phyloP scores from a whole-genome alignment of 208 protist species.

The Leishmania gerbilli region DNA sequence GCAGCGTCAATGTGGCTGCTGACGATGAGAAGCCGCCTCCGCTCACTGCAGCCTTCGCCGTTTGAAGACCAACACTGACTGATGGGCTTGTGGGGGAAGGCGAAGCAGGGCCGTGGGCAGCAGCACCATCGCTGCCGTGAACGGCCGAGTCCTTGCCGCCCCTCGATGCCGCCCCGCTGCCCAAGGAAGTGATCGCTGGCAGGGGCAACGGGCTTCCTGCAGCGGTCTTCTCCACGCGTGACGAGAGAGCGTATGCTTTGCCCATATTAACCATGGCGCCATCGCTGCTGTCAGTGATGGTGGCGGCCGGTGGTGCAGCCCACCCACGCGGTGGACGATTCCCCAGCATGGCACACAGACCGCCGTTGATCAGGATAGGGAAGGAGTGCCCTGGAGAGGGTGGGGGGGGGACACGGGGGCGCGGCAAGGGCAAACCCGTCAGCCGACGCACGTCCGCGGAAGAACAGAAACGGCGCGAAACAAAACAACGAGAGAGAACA shows the following conservation, averaged over 20 bases:
- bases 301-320: not conserved
- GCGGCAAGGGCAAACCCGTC: not conserved
- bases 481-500: not conserved
- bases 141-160: not conserved
- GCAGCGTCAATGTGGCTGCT: not conserved
- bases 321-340: not conserved
- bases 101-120: not conserved
- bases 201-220: not conserved
- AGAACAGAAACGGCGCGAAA: too few relatives aligned
- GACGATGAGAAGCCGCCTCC: not conserved
- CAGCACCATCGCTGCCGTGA: not conserved
- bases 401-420: not conserved
- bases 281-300: not conserved
- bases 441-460: not conserved
- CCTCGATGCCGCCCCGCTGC: not conserved
- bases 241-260: not conserved
- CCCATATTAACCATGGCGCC: not conserved
- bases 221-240: not conserved
- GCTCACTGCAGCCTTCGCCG: not conserved
- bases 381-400: not conserved
- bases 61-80: not conserved
- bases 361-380: not conserved
- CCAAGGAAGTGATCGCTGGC: not conserved
- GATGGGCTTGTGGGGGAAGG: not conserved
- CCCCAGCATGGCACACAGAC: not conserved